Percentiles rank a stretch among this genome's conserved stretches.
phyloP scores from a whole-genome alignment of 2,329 filamentous ascomycete species.

The Talaromyces islandicus region DNA sequence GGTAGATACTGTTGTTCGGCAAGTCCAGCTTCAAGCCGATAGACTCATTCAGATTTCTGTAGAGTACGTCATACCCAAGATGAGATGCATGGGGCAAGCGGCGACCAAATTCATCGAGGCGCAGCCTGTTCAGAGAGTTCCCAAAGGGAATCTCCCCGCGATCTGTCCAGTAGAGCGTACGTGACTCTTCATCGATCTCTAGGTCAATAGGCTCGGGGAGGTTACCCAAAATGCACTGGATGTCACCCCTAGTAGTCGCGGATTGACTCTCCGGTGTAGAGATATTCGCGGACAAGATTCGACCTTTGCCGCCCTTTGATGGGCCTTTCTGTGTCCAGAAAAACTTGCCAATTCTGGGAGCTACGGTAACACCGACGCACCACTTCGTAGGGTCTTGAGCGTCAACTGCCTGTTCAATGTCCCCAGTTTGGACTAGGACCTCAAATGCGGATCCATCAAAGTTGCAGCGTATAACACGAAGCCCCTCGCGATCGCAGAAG shows the following conservation, averaged over 20 bases:
- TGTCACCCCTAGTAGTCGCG: constrained; percentile 33
- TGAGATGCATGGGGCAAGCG: no score
- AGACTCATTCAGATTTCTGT: no score
- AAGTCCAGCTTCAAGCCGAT: constrained; percentile 38
- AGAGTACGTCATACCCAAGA: no score
- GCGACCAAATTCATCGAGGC: constrained; percentile 13
- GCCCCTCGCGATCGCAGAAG: constrained; percentile 41
- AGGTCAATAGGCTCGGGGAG: constrained; percentile 56
- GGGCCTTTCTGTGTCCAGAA: constrained; percentile 59
- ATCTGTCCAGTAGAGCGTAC: constrained; percentile 56
- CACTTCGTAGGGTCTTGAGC: constrained; percentile 33
- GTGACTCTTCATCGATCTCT: constrained; percentile 43
- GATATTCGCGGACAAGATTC: constrained; percentile 48
- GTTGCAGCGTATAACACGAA: constrained; percentile 30
- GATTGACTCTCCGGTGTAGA: constrained; percentile 27
- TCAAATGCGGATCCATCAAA: constrained; percentile 30
- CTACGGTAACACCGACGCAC: constrained; percentile 53
- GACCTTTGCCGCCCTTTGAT: constrained; percentile 45
- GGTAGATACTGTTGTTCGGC: constrained; percentile 15
- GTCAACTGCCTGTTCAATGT: constrained; percentile 17
- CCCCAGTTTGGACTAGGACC: constrained; percentile 34
- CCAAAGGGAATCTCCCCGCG: constrained; percentile 52
- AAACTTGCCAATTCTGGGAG: constrained; percentile 37
- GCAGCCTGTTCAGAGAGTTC: constrained; percentile 46
- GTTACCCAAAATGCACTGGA: constrained; percentile 37